phyloP scores from a whole-genome alignment of 768 basidiomycete genomes.

The Amyloporia xantha region DNA sequence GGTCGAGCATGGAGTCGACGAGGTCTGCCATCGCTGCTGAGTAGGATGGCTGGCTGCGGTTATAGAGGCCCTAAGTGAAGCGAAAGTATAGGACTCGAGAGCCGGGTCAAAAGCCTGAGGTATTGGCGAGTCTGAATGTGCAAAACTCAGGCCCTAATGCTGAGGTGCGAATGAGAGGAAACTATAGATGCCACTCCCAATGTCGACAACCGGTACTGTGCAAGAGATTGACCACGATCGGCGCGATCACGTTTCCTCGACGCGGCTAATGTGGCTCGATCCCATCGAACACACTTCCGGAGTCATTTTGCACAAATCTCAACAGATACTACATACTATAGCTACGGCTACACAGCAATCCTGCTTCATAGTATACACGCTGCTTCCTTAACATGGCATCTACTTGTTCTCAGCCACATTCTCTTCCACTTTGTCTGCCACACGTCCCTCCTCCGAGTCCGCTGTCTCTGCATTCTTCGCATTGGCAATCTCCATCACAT shows the following conservation, averaged over 20 bases:
- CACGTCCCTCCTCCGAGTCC: neutral
- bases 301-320: too few species aligned
- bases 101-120: too few species aligned
- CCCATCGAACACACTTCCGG: too few species aligned
- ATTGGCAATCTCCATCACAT: constrained; percentile 66
- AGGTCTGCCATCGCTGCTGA: constrained; percentile 54
- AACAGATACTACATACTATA: too few species aligned
- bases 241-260: neutral
- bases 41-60: neutral
- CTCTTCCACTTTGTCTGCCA: neutral
- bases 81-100: neutral
- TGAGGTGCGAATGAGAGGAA: too few species aligned
- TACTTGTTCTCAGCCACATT: neutral
- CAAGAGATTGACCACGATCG: neutral
- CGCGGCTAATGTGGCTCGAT: too few species aligned
- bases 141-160: too few species aligned
- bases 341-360: too few species aligned
- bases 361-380: too few species aligned
- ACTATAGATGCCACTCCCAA: too few species aligned
- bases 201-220: too few species aligned
- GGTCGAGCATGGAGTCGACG: constrained; percentile 90
- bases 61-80: neutral
- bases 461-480: constrained; percentile 26
- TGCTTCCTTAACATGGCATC: neutral
- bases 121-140: too few species aligned